Evolutionary conservation across 1,284 basidiomycete species (phyloP), one percentile per base, ranked within the genome.

Genomic region (Anthracocystis setariae): DNA sequence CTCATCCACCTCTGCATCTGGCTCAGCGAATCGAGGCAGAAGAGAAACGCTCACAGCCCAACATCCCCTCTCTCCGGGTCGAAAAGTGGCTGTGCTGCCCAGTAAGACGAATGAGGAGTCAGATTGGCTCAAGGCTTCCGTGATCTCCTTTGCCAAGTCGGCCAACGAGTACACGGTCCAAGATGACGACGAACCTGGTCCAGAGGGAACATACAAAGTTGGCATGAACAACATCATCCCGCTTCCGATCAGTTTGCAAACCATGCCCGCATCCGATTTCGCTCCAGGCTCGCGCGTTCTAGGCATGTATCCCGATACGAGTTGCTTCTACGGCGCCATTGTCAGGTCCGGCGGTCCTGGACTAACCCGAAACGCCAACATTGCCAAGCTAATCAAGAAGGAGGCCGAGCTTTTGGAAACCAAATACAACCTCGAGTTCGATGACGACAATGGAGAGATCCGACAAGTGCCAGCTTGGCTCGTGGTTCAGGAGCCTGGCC

Each of bases 221-320:
- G 62, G 58, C 48, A 65, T 71, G 62, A 49, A 47, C 24, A 71
- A 66, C 35, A 80, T 82, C 45, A 76, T 80, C 13, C 81, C 81
- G 8, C 62, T 82, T 1, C 81, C 81, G 9, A 69, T 71, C 38
- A 74, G 54, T 18, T 29, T 77, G 2, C 57, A 61, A 10, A 79
- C 80, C 8, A 69, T 82, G 40, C 81, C 81, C 7, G 46, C 74
- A 3, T 51, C 67, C 17, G 78, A 80, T 44, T 82, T 81, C 43
- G 33, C 62, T 1, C 40, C 60, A 4, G 81, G 81, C 2, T 46
- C 74, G 4, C 65, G 76, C 21, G 81, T 82, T 5, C 58, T 82
- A n/a, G 81, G 76, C 3, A 73, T 82, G 57, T 82, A 82, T 32
- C 81, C 81, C 3, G 81, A 82, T 55, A 82, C 81, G 3, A 78